phyloP scores from a whole-genome alignment of 2,329 filamentous ascomycete genomes.

The Ophidiomyces ophidiicola region DNA sequence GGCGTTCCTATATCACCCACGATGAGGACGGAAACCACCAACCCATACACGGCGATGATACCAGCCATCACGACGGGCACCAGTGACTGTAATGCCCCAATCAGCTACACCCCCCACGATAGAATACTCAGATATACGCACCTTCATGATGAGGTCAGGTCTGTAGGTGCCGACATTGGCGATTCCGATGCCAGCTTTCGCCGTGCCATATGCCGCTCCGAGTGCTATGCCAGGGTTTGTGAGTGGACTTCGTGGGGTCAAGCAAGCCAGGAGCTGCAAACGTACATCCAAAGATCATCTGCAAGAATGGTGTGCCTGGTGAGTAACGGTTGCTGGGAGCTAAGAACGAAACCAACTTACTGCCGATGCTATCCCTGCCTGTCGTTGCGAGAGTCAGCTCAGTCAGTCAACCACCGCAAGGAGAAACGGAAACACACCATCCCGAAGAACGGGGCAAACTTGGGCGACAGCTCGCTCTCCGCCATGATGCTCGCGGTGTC shows the following conservation, averaged over 20 bases:
- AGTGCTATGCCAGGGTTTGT: constrained; percentile 36
- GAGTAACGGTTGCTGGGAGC: background rate
- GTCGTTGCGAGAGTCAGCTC: constrained; percentile 19
- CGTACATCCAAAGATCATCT: constrained; percentile 44
- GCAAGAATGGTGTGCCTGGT: constrained; percentile 8
- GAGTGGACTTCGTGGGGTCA: background rate
- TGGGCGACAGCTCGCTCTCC: constrained; percentile 44
- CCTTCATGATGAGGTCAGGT: constrained; percentile 59
- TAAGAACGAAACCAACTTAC: constrained; percentile 24
- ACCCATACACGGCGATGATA: constrained; percentile 95
- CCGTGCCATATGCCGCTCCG: constrained; percentile 56
- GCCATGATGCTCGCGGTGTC: constrained; percentile 26
- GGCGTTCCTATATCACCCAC: constrained; percentile 70
- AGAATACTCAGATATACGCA: constrained; percentile 20
- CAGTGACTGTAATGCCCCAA: constrained; percentile 30
- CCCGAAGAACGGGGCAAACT: constrained; percentile 56
- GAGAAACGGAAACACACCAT: constrained; percentile 41
- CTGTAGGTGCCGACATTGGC: constrained; percentile 54
- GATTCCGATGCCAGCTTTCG: constrained; percentile 57
- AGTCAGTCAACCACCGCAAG: constrained; percentile 2
- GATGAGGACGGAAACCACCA: constrained; percentile 94
- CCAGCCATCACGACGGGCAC: constrained; percentile 74
- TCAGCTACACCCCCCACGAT: constrained; percentile 15
- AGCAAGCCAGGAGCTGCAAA: constrained; percentile 15
- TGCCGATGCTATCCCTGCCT: constrained; percentile 40